phyloP scores from a whole-genome alignment of 768 basidiomycete species.

The Russula ochroleuca region DNA sequence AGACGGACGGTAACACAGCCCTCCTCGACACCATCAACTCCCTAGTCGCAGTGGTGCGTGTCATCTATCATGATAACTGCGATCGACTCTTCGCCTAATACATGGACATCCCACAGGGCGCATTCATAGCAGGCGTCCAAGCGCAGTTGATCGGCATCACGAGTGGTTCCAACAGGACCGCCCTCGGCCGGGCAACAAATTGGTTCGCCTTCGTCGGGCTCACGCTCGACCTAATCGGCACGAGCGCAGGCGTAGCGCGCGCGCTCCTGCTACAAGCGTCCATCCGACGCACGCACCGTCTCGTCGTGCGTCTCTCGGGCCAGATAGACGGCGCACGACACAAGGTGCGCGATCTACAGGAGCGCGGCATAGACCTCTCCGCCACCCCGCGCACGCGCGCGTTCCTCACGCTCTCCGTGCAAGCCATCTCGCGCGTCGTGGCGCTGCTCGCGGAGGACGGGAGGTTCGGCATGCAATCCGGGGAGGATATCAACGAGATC shows the following conservation, averaged over 20 bases:
- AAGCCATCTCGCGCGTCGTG: slow-evolving; percentile 5
- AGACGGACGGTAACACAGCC: slow-evolving; percentile 16
- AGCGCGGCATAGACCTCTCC: not conserved
- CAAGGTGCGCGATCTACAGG: slow-evolving; percentile 7
- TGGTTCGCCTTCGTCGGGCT: slow-evolving; percentile 26
- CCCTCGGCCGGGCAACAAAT: slow-evolving; percentile 13
- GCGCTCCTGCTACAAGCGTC: slow-evolving; percentile 16
- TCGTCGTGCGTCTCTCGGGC: not conserved
- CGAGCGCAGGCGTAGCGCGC: slow-evolving; percentile 20
- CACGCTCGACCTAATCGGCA: slow-evolving; percentile 27
- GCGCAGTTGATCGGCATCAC: slow-evolving; percentile 15
- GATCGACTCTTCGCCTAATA: not conserved
- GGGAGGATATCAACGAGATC: not conserved
- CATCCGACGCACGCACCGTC: slow-evolving; percentile 17
- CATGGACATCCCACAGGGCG: slow-evolving; percentile 9
- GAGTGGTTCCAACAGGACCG: not conserved
- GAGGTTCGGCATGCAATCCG: slow-evolving; percentile 7
- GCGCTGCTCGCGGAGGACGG: slow-evolving; percentile 12
- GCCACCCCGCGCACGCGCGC: not conserved
- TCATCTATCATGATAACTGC: not conserved
- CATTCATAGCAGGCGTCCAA: slow-evolving; percentile 28
- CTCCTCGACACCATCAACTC: slow-evolving; percentile 25
- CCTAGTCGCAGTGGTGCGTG: slow-evolving; percentile 19
- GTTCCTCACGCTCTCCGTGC: not conserved
- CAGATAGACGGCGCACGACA: slow-evolving; percentile 23